Evolutionary conservation across 257 asterid species (phyloP).

Genomic region (Henckelia pumila): DNA sequence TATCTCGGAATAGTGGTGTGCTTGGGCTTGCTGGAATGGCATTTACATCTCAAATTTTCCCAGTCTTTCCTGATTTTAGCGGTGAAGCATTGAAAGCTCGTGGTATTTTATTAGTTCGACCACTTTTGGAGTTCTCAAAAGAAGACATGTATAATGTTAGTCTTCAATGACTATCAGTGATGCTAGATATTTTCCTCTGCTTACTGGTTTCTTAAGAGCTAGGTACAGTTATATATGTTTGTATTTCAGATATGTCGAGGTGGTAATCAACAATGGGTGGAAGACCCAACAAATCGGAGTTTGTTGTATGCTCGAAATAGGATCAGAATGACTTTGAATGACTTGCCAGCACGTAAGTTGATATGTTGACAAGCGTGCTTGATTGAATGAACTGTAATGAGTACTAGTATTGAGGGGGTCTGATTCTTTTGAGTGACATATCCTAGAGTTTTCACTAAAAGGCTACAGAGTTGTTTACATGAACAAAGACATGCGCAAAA

Average conservation of each 20-base stretch:
- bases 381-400: conserved; percentile 8
- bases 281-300: conserved; percentile 87
- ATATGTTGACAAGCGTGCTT: conserved; percentile 19
- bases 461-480: background rate
- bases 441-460: background rate
- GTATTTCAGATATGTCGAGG: conserved; percentile 66
- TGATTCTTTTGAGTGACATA: conserved; percentile 3
- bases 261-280: conserved; percentile 79
- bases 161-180: conserved; percentile 16
- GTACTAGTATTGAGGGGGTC: conserved; percentile 9
- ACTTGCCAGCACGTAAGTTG: conserved; percentile 57
- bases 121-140: conserved; percentile 76
- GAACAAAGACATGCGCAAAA: background rate
- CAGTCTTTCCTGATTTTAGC: conserved; percentile 34
- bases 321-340: conserved; percentile 66
- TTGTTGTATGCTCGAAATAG: conserved; percentile 76
- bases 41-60: conserved; percentile 55
- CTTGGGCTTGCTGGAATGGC: conserved; percentile 98
- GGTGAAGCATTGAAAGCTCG: conserved; percentile 37
- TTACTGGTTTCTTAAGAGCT: conserved; percentile 24
- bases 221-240: conserved; percentile 10
- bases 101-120: conserved; percentile 73
- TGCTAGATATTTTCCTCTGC: conserved; percentile 8
- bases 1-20: conserved; percentile 85
- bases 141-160: conserved; percentile 86